Conservation (phyloP, 139 green algal genomes). For the Coccomyxa sp. region DNA sequence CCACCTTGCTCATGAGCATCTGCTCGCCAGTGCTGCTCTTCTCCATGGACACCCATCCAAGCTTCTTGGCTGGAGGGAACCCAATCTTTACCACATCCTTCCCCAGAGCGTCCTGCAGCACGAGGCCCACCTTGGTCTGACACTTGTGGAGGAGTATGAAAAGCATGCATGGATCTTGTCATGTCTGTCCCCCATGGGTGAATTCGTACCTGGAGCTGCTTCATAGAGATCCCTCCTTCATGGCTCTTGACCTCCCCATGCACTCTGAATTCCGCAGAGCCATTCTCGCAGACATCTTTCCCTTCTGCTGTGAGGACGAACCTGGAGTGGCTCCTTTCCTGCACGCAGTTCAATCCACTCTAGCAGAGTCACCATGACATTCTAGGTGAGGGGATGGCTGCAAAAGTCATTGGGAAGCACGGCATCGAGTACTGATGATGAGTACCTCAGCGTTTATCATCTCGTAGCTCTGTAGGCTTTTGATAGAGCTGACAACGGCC, state of each 20-base stretch:
- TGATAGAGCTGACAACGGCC: slow-evolving; percentile 77
- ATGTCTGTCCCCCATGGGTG: background rate
- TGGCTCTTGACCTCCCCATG: slow-evolving; percentile 75
- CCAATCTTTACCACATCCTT: slow-evolving; percentile 82
- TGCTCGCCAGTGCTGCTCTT: slow-evolving; percentile 36
- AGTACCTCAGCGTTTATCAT: slow-evolving; percentile 74
- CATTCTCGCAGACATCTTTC: slow-evolving; percentile 52
- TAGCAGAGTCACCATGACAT: too few species aligned
- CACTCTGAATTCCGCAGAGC: slow-evolving; percentile 83
- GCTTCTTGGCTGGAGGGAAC: slow-evolving; percentile 92
- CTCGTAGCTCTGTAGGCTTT: slow-evolving; percentile 73
- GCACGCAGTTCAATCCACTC: too few species aligned
- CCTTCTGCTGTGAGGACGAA: slow-evolving; percentile 79
- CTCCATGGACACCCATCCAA: slow-evolving; percentile 70
- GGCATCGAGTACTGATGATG: too few species aligned
- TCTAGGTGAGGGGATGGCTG: too few species aligned
- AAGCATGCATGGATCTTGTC: too few species aligned
- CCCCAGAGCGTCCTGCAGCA: too few species aligned
- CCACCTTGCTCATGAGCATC: background rate
- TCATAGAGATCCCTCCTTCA: slow-evolving; percentile 71
- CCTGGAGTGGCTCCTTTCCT: slow-evolving; percentile 70
- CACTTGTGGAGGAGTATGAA: too few species aligned
- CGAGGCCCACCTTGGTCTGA: too few species aligned
- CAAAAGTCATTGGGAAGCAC: too few species aligned
- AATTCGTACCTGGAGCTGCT: slow-evolving; percentile 61